phyloP scores from a whole-genome alignment of 352 stramenopile species.

The Phytophthora sansomeana region DNA sequence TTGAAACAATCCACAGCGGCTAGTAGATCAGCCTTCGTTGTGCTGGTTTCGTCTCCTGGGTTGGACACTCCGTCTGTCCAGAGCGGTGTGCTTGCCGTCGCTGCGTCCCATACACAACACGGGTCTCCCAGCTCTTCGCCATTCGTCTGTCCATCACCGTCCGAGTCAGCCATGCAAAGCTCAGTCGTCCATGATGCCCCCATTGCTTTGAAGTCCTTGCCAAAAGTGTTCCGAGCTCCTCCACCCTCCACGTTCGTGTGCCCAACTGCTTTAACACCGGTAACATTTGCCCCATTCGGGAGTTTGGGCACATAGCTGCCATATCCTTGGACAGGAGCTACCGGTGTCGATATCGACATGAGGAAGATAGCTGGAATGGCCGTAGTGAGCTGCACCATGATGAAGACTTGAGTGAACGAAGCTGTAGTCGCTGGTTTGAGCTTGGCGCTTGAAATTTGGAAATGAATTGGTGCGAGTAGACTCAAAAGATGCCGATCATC shows the following conservation, averaged over 20 bases:
- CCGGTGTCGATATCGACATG: neutral
- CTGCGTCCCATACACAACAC: conserved; percentile 19
- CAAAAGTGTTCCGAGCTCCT: conserved; percentile 33
- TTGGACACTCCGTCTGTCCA: conserved; percentile 37
- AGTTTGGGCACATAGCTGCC: conserved; percentile 19
- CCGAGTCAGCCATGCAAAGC: conserved; percentile 36
- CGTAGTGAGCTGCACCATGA: conserved; percentile 17
- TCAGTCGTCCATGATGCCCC: conserved; percentile 33
- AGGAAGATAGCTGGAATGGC: conserved; percentile 1
- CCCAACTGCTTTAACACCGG: conserved; percentile 32
- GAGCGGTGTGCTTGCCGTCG: conserved; percentile 7
- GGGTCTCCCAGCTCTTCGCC: conserved; percentile 39
- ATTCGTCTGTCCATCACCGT: conserved; percentile 42
- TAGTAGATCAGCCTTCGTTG: conserved; percentile 19
- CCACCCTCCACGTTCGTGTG: conserved; percentile 25
- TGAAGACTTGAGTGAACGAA: neutral
- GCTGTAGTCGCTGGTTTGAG: neutral
- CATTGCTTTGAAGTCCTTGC: conserved; percentile 25
- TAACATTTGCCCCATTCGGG: conserved; percentile 43
- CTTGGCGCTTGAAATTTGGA: neutral
- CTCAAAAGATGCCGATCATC: neutral
- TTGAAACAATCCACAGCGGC: conserved; percentile 25
- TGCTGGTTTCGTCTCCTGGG: conserved; percentile 28
- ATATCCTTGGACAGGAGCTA: conserved; percentile 15
- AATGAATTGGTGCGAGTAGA: conserved; percentile 3